Evolutionary conservation across 176 grass and related monocot genomes (phyloP).

Genomic region (Oropetium thomaeum): DNA sequence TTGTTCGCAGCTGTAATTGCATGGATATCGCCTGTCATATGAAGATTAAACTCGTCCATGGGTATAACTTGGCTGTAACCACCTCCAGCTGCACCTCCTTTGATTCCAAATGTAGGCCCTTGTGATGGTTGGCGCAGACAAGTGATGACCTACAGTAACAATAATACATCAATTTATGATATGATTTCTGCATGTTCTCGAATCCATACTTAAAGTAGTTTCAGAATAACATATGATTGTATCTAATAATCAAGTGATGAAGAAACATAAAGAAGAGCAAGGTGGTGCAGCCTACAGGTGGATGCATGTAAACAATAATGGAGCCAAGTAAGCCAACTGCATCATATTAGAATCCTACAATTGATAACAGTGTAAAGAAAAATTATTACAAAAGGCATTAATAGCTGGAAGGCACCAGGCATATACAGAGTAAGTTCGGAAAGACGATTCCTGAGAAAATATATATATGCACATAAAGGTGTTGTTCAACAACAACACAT

Average conservation of each 20-base stretch:
- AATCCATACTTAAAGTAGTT: neutral
- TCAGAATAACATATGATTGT: neutral
- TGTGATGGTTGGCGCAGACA: slow-evolving; percentile 95
- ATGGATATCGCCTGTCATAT: slow-evolving; percentile 95
- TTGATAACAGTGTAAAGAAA: neutral
- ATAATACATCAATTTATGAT: neutral
- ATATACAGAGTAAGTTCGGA: neutral
- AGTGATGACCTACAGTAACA: slow-evolving; percentile 69
- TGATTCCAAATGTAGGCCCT: slow-evolving; percentile 96
- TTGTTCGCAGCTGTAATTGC: slow-evolving; percentile 98
- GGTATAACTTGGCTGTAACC: slow-evolving; percentile 99
- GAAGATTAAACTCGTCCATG: slow-evolving; percentile 99
- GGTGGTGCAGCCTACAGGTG: neutral
- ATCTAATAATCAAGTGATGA: neutral
- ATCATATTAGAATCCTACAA: neutral
- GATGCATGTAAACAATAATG: neutral
- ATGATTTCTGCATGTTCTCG: neutral
- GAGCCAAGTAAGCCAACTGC: neutral
- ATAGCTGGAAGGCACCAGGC: neutral
- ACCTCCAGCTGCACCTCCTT: slow-evolving; percentile 95
- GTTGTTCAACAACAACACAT: neutral
- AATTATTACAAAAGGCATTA: neutral
- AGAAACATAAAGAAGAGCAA: neutral
- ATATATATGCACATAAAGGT: neutral
- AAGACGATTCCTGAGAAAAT: neutral